phyloP scores from a whole-genome alignment of 2,329 filamentous ascomycete species.

The Tolypocladium nubicola region DNA sequence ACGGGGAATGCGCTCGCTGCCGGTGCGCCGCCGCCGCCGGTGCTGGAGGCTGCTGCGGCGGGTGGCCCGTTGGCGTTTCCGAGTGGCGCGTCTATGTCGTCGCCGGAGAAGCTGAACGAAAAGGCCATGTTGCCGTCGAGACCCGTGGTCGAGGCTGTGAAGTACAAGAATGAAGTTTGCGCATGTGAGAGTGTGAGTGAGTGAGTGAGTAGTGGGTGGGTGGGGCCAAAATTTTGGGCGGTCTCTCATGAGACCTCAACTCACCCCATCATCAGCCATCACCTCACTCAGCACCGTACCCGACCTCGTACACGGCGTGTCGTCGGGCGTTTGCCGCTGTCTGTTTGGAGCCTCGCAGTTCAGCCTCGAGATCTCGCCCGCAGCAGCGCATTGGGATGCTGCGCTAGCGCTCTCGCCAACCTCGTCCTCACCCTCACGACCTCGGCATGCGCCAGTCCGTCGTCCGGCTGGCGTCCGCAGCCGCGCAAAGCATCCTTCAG shows the following conservation, averaged over 20 bases:
- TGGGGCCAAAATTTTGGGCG: background rate
- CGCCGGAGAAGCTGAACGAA: constrained; percentile 51
- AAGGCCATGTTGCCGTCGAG: constrained; percentile 30
- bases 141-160: background rate
- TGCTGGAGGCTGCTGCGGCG: background rate
- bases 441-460: background rate
- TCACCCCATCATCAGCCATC: background rate
- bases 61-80: background rate
- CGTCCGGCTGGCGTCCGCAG: constrained; percentile 24
- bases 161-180: background rate
- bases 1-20: constrained; percentile 47
- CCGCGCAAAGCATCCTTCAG: constrained; percentile 20
- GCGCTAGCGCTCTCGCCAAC: background rate
- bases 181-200: background rate
- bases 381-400: background rate
- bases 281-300: background rate
- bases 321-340: background rate
- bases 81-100: constrained; percentile 46
- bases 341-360: background rate
- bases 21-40: constrained; percentile 2
- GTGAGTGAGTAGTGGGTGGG: background rate
- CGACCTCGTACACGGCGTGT: background rate
- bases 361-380: background rate
- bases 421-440: background rate
- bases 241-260: background rate